Percentiles rank a stretch among this genome's conserved stretches.
Conservation (phyloP, 2,329 filamentous ascomycete species). For the Penicillium sp. region DNA sequence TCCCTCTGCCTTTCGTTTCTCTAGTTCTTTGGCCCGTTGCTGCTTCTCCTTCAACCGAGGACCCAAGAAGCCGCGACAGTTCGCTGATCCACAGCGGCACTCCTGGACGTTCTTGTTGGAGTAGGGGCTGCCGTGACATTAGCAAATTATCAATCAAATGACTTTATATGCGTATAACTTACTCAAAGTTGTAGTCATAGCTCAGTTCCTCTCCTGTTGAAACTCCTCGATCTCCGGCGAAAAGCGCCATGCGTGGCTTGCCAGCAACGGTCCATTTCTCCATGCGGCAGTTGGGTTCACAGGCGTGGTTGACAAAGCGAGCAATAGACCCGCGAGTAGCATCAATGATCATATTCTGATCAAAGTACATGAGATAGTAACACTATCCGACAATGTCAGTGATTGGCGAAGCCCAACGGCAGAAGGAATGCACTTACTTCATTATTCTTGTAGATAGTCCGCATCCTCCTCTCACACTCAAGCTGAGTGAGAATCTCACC, state of each 20-base stretch:
- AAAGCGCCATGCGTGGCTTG: constrained; percentile 92
- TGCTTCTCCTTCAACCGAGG: constrained; percentile 52
- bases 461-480: constrained; percentile 92
- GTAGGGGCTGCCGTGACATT: constrained; percentile 45
- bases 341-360: constrained; percentile 98
- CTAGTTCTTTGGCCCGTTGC: constrained; percentile 32
- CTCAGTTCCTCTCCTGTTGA: constrained; percentile 94
- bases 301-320: constrained; percentile 97
- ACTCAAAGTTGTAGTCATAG: constrained; percentile 82
- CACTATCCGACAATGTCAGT: constrained; percentile 55
- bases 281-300: constrained; percentile 94
- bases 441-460: constrained; percentile 87
- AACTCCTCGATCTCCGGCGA: constrained; percentile 83
- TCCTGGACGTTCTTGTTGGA: constrained; percentile 61
- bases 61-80: constrained; percentile 60
- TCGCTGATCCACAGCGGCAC: constrained; percentile 59
- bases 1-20: constrained; percentile 25
- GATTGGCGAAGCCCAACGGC: background rate
- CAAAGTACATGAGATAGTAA: constrained; percentile 98
- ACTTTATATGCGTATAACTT: constrained; percentile 25
- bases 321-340: constrained; percentile 93
- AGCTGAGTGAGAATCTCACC: constrained; percentile 95
- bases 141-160: constrained; percentile 4
- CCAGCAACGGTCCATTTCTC: constrained; percentile 95
- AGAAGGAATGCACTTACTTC: constrained; percentile 56